Percentiles rank a stretch among this genome's conserved stretches.
Evolutionary conservation across 2,329 filamentous ascomycete species (phyloP).

Genomic region (Botrytis tulipae): DNA sequence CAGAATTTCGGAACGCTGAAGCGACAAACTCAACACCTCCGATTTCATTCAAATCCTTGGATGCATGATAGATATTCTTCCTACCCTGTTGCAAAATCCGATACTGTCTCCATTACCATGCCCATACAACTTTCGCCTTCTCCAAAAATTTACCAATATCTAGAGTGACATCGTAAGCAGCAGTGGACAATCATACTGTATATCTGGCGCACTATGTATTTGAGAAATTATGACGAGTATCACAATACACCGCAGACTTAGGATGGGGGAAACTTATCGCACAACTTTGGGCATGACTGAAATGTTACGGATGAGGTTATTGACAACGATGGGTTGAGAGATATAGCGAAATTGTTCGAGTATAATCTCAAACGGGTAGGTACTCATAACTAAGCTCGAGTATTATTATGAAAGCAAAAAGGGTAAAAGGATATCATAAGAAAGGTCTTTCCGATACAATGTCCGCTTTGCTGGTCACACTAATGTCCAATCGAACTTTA

Average conservation of each 20-base stretch:
- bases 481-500: neutral
- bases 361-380: neutral
- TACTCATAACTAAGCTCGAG: neutral
- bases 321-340: neutral
- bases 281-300: neutral
- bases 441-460: neutral
- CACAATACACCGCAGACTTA: neutral
- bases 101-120: neutral
- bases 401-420: neutral
- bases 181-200: neutral
- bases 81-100: neutral
- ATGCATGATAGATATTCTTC: neutral
- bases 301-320: neutral
- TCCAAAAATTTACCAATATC: neutral
- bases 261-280: neutral
- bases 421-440: neutral
- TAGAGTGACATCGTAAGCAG: neutral
- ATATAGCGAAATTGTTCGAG: neutral
- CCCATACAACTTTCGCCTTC: neutral
- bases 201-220: neutral
- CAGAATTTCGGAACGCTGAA: neutral
- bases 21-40: neutral
- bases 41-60: neutral
- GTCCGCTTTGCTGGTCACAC: neutral
- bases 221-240: neutral